Evolutionary conservation across 192 early-diverging fungal species (phyloP), one percentile per base, ranked within the genome.

Genomic region (Chytriomyces confervae): DNA sequence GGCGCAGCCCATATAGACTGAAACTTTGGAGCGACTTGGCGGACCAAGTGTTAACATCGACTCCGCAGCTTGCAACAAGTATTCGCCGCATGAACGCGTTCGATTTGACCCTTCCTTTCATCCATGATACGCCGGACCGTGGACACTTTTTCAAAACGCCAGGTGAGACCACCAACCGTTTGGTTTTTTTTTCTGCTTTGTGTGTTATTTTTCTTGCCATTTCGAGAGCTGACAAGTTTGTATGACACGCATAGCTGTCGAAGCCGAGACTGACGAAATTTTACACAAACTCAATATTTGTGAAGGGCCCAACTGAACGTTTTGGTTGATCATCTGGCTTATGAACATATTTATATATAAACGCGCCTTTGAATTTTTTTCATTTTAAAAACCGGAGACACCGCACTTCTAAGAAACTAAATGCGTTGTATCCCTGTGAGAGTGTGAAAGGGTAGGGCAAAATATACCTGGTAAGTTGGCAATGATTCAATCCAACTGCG

Each of bases 231-330:
- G 11, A 65, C 27, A 16, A 65, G 10, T n/a, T 50, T 50, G 11
- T 60, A 20, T 27, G 29, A 18, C 10, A 20, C 49, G 45, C 68
- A 69, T 36, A 36, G 63, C 36, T 65, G 63, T 43, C 49, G 68
- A 69, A 10, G 68, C 68, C 16, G n/a, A 20, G 43, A 29, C 68
- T 13, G 68, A 69, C 46, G 46, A 69, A 46, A 45, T 69, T 16
- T 46, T 69, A 23, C 43, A 69, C 46, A 69, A 50, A 46, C 46
- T 50, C 49, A 29, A 69, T 29, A 69, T 69, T 50, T 69, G 68
- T 27, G 68, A 29, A 10, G 68, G 36, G 3, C 36, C 36, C 2
- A 36, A 36, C 36, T 36, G 36, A 36, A 36, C 36, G 36, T 36
- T 36, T 36, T 36, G 36, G 36, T 36, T 36, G 36, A 36, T 36